Conservation (phyloP, 2,329 filamentous ascomycete species). For the Alternaria arborescens region DNA sequence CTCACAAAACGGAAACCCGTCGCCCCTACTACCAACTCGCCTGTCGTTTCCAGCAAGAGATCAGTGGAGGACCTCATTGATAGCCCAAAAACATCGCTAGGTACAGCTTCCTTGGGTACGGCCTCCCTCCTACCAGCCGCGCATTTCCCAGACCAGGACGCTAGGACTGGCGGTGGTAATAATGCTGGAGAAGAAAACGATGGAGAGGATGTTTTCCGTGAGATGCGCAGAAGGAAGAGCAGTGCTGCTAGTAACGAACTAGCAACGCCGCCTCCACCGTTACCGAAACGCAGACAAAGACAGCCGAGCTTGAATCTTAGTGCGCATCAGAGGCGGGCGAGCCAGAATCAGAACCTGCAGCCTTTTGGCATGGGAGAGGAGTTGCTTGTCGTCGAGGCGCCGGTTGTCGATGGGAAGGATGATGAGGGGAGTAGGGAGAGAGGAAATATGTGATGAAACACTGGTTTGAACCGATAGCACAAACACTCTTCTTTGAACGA, state of each 20-base stretch:
- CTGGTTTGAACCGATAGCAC: background rate
- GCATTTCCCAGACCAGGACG: slow-evolving; percentile 12
- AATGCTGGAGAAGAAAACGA: slow-evolving; percentile 9
- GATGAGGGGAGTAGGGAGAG: background rate
- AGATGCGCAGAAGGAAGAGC: slow-evolving; percentile 17
- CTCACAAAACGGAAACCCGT: slow-evolving; percentile 72
- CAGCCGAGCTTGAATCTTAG: slow-evolving; percentile 34
- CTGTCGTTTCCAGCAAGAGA: slow-evolving; percentile 11
- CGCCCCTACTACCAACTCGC: background rate
- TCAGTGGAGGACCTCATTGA: slow-evolving; percentile 20
- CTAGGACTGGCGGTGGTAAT: background rate
- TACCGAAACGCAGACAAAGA: slow-evolving; percentile 59
- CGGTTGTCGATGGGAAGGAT: slow-evolving; percentile 12
- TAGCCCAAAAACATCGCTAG: slow-evolving; percentile 5
- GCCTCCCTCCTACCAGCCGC: slow-evolving; percentile 12
- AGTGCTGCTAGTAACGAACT: slow-evolving; percentile 8
- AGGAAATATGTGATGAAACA: background rate
- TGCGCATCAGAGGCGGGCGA: slow-evolving; percentile 13
- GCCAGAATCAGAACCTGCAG: slow-evolving; percentile 7
- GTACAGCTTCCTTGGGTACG: slow-evolving; percentile 10
- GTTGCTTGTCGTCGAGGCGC: slow-evolving; percentile 45
- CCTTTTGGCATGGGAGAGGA: slow-evolving; percentile 23
- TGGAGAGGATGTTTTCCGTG: slow-evolving; percentile 20
- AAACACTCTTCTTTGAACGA: background rate
- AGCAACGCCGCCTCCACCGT: slow-evolving; percentile 49